Percentiles rank a stretch among this genome's conserved stretches.
Evolutionary conservation across 768 basidiomycete species (phyloP).

Genomic region (Mycena polygramma): DNA sequence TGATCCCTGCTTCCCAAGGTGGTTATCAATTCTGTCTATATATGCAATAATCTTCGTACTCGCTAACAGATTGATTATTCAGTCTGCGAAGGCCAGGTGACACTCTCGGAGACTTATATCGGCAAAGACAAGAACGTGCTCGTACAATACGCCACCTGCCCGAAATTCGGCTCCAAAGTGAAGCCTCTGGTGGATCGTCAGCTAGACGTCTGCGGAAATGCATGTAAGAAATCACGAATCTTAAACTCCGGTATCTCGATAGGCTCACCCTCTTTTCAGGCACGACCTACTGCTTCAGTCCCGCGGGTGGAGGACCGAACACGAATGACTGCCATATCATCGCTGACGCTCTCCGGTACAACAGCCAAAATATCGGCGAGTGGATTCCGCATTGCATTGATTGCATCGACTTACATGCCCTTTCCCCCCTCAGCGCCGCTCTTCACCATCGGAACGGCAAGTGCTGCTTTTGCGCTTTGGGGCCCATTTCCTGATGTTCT

Average conservation of each 20-base stretch:
- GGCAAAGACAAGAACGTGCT: conserved; percentile 59
- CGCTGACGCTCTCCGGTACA: conserved; percentile 61
- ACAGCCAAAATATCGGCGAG: conserved; percentile 59
- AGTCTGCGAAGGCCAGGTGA: conserved; percentile 42
- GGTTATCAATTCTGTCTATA: too few species aligned
- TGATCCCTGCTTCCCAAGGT: conserved; percentile 1
- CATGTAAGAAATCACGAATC: conserved; percentile 45
- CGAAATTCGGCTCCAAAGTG: conserved; percentile 26
- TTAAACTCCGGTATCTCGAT: neutral
- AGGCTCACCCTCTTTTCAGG: conserved; percentile 39
- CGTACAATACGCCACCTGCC: conserved; percentile 52
- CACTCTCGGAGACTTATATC: conserved; percentile 50
- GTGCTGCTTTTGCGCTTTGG: neutral
- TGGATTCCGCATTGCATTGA: neutral
- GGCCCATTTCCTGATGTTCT: neutral
- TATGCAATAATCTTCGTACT: too few species aligned
- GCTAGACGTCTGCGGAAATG: conserved; percentile 56
- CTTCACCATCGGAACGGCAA: conserved; percentile 49
- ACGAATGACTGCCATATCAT: conserved; percentile 64
- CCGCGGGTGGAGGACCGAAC: conserved; percentile 61
- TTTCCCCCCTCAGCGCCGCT: conserved; percentile 41
- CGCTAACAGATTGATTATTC: neutral
- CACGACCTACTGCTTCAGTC: conserved; percentile 59
- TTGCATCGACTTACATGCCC: too few species aligned
- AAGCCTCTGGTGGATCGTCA: conserved; percentile 42